Conservation (phyloP, 192 early-diverging fungal species). For the Piromyces sp. region DNA sequence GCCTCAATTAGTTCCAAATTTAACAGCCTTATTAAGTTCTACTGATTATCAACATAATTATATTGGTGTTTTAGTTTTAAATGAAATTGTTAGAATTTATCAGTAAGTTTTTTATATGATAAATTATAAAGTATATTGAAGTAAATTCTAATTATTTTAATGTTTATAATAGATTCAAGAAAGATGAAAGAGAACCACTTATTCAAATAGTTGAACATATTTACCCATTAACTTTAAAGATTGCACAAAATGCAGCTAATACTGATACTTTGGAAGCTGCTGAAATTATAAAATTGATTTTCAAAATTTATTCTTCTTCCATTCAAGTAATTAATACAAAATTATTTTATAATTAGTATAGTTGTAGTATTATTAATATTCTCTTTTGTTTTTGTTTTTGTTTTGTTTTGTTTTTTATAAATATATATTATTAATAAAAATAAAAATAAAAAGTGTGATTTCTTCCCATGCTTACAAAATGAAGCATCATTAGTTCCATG, state of each 20-base stretch:
- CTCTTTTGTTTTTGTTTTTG: no score
- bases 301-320: constrained; percentile 63
- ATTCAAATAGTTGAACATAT: constrained; percentile 51
- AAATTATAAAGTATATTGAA: background rate
- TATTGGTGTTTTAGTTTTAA: constrained; percentile 59
- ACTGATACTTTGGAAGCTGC: constrained; percentile 55
- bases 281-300: constrained; percentile 63
- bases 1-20: constrained; percentile 54
- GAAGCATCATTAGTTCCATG: constrained; percentile 60
- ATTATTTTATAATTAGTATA: no score
- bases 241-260: constrained; percentile 44
- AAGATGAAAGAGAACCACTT: constrained; percentile 36
- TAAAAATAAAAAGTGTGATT: constrained; percentile 12
- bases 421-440: background rate
- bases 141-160: background rate
- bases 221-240: constrained; percentile 60
- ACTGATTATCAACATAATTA: constrained; percentile 29
- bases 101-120: constrained; percentile 23
- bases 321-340: constrained; percentile 24
- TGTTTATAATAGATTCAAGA: constrained; percentile 31
- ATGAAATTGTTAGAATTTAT: constrained; percentile 62
- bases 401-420: no score
- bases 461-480: constrained; percentile 44
- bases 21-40: constrained; percentile 47
- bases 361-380: no score